Conservation (phyloP, 192 early-diverging fungal genomes). For the Coemansia sp. region DNA sequence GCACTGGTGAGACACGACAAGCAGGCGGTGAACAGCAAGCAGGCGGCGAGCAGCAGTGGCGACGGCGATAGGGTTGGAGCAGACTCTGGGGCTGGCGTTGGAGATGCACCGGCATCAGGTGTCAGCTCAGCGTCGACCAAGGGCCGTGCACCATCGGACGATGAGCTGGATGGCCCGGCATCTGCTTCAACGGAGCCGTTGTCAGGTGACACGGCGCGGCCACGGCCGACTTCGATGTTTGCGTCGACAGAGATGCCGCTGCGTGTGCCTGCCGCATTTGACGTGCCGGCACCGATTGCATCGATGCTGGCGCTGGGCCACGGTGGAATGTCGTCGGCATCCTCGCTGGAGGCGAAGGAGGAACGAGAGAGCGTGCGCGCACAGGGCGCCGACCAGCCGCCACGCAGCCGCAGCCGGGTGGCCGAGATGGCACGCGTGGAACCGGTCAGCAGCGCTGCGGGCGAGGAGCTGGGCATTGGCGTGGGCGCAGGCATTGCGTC, state of each 20-base stretch:
- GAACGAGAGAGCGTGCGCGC: conserved; percentile 10
- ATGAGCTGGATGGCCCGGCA: conserved; percentile 19
- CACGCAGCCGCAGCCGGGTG: conserved; percentile 31
- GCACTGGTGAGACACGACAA: conserved; percentile 44
- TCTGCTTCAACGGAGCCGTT: conserved; percentile 11
- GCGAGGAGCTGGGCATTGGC: conserved; percentile 56
- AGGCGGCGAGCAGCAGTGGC: conserved; percentile 3
- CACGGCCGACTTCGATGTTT: conserved; percentile 56
- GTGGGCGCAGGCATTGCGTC: conserved; percentile 53
- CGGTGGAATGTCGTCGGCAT: conserved; percentile 46
- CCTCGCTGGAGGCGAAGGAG: conserved; percentile 28
- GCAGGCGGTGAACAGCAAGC: background rate
- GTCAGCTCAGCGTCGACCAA: conserved; percentile 32
- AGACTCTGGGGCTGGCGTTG: background rate
- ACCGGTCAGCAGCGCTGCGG: conserved; percentile 47
- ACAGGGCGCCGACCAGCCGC: conserved; percentile 27
- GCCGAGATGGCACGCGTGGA: conserved; percentile 49
- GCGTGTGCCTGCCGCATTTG: conserved; percentile 20
- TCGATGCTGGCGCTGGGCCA: conserved; percentile 38
- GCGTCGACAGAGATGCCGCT: conserved; percentile 54
- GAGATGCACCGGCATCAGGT: conserved; percentile 17
- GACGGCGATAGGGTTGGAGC: background rate
- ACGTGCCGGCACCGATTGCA: conserved; percentile 44
- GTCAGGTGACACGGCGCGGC: conserved; percentile 24
- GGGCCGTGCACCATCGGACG: conserved; percentile 32